Evolutionary conservation across 441 rosid species (phyloP).

Genomic region (Manihot esculenta): DNA sequence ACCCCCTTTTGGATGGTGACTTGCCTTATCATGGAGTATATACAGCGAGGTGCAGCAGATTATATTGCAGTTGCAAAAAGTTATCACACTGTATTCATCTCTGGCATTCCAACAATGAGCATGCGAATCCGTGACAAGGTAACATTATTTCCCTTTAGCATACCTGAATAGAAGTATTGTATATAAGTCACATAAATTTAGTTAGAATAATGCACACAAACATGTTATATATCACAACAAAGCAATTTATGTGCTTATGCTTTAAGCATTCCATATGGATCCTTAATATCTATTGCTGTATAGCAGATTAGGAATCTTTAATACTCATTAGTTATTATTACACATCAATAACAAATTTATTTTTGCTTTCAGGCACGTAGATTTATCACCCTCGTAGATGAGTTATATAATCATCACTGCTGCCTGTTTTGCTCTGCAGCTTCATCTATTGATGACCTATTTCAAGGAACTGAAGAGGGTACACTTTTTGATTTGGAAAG

Average conservation of each 20-base stretch:
- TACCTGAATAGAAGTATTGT: background rate
- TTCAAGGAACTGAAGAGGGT: conserved; percentile 96
- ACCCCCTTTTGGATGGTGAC: background rate
- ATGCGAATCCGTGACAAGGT: conserved; percentile 91
- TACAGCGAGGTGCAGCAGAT: conserved; percentile 91
- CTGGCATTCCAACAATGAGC: conserved; percentile 79
- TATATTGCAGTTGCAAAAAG: conserved; percentile 80
- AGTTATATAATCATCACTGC: conserved; percentile 92
- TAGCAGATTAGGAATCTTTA: background rate
- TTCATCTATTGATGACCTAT: conserved; percentile 78
- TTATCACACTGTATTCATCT: conserved; percentile 79
- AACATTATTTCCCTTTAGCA: conserved; percentile 6
- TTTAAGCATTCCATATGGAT: background rate
- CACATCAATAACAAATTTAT: background rate
- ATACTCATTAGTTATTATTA: background rate
- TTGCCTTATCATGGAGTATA: conserved; percentile 1
- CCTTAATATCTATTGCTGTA: background rate
- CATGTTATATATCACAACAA: background rate
- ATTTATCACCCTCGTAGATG: conserved; percentile 90
- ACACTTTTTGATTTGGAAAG: conserved; percentile 84
- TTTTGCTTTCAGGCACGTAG: conserved; percentile 70
- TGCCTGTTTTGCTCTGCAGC: conserved; percentile 66
- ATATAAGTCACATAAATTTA: background rate
- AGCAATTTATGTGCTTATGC: background rate
- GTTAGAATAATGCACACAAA: too few species aligned